A percentile compares a stretch with the other conserved stretches of the same genome.
Evolutionary conservation across 345 rosid species (phyloP).

Genomic region (Sapria himalayana): DNA sequence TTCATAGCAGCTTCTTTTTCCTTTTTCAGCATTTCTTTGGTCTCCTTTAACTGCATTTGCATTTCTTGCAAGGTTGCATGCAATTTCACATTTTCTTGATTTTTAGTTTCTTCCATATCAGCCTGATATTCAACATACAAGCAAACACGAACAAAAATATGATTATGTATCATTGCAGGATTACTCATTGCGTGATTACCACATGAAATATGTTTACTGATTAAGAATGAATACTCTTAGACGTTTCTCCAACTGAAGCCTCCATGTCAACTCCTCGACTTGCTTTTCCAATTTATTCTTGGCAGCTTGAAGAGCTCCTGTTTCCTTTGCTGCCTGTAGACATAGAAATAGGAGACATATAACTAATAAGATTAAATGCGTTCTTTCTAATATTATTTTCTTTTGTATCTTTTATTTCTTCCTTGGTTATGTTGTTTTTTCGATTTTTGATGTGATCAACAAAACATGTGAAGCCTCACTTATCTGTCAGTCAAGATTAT

Average conservation of each 20-base stretch:
- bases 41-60: constrained; percentile 67
- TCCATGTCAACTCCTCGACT: constrained; percentile 97
- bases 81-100: constrained; percentile 63
- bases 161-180: too few species aligned
- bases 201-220: too few species aligned
- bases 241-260: constrained; percentile 91
- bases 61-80: constrained; percentile 67
- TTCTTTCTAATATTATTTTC: too few species aligned
- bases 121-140: too few species aligned
- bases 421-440: too few species aligned
- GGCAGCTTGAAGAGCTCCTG: constrained; percentile 99
- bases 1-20: constrained; percentile 57
- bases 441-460: too few species aligned
- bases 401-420: too few species aligned
- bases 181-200: neutral
- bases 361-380: neutral
- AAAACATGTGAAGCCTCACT: too few species aligned
- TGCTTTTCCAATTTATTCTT: constrained; percentile 94
- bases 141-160: too few species aligned
- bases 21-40: constrained; percentile 50
- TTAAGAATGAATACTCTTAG: constrained; percentile 89
- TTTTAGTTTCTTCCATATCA: constrained; percentile 89
- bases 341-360: constrained; percentile 6
- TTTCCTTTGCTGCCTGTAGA: constrained; percentile 86
- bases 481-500: too few species aligned